Percentiles rank a stretch among this genome's conserved stretches.
These are phyloP conservation scores for Pichia sp. DNA, from an alignment of 1,139 yeast genomes.

Conservation along the genomic window DNA sequence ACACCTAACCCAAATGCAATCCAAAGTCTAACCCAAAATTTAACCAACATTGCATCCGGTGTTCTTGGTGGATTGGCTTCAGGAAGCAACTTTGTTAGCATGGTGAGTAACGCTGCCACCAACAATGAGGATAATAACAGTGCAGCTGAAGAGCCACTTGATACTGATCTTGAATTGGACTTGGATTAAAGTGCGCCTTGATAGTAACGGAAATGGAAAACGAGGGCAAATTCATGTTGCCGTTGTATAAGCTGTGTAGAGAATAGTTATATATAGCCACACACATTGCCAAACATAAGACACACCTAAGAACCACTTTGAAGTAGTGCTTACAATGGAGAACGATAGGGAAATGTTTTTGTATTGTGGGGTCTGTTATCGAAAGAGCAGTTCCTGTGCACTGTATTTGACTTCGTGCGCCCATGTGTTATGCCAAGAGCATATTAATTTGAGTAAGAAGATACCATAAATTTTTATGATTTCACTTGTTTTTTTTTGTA, in stretches of 20 bases:
- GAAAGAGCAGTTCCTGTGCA: not conserved
- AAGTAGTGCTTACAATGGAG: no score
- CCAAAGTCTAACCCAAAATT: constrained; percentile 5
- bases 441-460: constrained; percentile 4
- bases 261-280: no score
- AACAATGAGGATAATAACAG: not conserved
- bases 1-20: constrained; percentile 1
- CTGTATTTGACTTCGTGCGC: constrained; percentile 11
- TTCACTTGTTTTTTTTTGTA: no score
- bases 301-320: no score
- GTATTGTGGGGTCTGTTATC: constrained; percentile 10
- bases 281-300: no score
- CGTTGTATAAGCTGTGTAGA: no score
- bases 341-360: constrained; percentile 3
- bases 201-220: not conserved
- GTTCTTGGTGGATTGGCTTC: constrained; percentile 9
- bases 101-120: not conserved
- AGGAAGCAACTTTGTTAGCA: constrained; percentile 1
- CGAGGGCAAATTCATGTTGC: constrained; percentile 3
- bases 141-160: not conserved
- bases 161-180: constrained; percentile 9
- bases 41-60: constrained; percentile 4
- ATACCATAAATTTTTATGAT: not conserved
- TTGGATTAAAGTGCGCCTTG: constrained; percentile 5
- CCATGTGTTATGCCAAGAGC: constrained; percentile 9